Evolutionary conservation across 2,329 filamentous ascomycete species (phyloP).

Genomic region (Botrytis pseudocinerea): DNA sequence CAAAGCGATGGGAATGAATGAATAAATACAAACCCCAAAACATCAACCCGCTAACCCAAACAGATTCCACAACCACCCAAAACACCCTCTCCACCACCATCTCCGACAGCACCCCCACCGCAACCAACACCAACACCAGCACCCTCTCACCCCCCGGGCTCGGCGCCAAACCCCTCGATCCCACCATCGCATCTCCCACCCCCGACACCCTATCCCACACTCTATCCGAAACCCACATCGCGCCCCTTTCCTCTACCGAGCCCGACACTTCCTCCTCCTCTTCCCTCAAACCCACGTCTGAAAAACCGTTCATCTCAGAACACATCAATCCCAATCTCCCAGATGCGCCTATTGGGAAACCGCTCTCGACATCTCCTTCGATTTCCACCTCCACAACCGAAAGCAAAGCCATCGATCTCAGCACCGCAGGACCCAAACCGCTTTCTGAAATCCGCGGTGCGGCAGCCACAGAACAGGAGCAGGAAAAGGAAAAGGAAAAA

Average conservation of each 20-base stretch:
- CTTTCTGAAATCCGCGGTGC: slow-evolving; percentile 38
- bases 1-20: neutral
- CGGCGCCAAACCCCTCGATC: neutral
- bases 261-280: neutral
- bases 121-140: neutral
- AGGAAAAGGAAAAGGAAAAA: slow-evolving; percentile 31
- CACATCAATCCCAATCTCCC: neutral
- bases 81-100: neutral
- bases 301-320: neutral
- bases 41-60: neutral
- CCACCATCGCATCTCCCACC: neutral
- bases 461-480: slow-evolving; percentile 33
- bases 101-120: neutral
- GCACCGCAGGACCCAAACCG: slow-evolving; percentile 10
- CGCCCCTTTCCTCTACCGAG: neutral
- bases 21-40: no score
- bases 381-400: neutral
- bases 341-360: neutral
- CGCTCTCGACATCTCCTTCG: neutral
- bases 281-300: neutral
- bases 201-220: neutral
- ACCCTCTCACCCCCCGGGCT: neutral
- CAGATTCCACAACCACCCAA: neutral
- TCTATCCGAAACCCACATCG: neutral
- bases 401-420: neutral